A percentile compares a stretch with the other conserved stretches of the same genome.
Evolutionary conservation across 1,284 basidiomycete species (phyloP).

Genomic region (Ceratobasidium sp.): DNA sequence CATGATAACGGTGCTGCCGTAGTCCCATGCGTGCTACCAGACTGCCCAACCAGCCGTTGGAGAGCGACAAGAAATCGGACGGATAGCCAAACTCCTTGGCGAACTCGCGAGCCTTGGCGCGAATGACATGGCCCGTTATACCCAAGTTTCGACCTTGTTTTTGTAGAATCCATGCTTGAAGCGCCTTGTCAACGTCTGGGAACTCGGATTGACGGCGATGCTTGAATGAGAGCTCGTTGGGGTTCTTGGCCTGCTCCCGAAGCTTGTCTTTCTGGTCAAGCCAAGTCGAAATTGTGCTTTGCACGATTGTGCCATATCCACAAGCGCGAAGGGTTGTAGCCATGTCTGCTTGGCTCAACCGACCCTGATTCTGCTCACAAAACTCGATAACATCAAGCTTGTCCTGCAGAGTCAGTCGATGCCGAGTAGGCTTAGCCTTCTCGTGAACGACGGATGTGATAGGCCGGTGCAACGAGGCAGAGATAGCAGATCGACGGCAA

Average conservation of each 20-base stretch:
- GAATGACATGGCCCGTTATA: neutral
- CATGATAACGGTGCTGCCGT: constrained; percentile 56
- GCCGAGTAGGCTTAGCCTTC: neutral
- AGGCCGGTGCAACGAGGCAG: neutral
- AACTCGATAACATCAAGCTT: constrained; percentile 12
- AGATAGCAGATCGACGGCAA: no score
- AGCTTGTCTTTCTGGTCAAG: neutral
- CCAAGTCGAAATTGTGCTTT: neutral
- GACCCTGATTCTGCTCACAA: neutral
- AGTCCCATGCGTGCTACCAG: constrained; percentile 50
- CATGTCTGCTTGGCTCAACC: neutral
- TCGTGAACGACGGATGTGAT: neutral
- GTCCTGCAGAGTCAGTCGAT: constrained; percentile 12
- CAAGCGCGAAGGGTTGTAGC: neutral
- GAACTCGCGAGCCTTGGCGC: constrained; percentile 15
- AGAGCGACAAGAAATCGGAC: neutral
- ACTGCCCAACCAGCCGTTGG: constrained; percentile 18
- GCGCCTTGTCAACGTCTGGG: constrained; percentile 25
- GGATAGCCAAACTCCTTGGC: neutral
- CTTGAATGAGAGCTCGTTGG: constrained; percentile 1
- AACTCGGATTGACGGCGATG: constrained; percentile 51
- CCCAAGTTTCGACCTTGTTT: neutral
- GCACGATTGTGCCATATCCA: neutral
- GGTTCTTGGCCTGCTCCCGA: constrained; percentile 8
- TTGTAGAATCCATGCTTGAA: constrained; percentile 28